A percentile compares a stretch with the other conserved stretches of the same genome.
These are phyloP conservation scores for Persicaria tinctoria DNA, from an alignment of 148 eudicot species.

Conservation along the genomic window DNA sequence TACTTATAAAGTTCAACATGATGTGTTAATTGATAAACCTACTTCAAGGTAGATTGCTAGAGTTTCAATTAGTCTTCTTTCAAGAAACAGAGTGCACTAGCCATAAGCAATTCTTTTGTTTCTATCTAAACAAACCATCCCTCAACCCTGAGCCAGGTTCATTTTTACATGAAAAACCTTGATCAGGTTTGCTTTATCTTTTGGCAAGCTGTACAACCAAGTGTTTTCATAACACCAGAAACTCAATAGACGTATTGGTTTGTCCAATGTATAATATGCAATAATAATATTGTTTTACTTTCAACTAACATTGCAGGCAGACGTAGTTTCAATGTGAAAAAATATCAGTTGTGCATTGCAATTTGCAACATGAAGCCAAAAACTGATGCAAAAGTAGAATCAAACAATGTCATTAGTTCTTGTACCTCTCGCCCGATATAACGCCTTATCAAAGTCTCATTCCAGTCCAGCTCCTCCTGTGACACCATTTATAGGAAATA, in stretches of 20 bases:
- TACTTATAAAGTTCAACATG: no score
- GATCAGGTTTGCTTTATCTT: background rate
- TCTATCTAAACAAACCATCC: no score
- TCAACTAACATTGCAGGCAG: background rate
- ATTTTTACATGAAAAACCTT: background rate
- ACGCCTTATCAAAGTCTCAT: constrained; percentile 49
- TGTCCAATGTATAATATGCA: background rate
- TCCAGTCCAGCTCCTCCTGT: constrained; percentile 89
- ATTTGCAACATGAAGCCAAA: no score
- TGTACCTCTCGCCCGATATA: constrained; percentile 12
- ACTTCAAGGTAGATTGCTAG: no score
- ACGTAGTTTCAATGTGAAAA: background rate
- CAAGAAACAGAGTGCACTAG: no score
- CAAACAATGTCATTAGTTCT: no score
- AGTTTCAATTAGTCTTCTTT: no score
- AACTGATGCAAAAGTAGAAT: no score
- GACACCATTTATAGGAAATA: constrained; percentile 7
- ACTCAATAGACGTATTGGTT: background rate
- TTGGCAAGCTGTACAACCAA: background rate
- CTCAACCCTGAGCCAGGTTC: background rate
- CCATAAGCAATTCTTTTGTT: no score
- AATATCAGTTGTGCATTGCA: background rate
- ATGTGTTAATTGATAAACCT: no score
- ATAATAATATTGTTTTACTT: no score
- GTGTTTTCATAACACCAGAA: background rate